Base-by-base conservation (phyloP, 2,329 filamentous ascomycete species). In the Penicillium concentricum region DNA sequence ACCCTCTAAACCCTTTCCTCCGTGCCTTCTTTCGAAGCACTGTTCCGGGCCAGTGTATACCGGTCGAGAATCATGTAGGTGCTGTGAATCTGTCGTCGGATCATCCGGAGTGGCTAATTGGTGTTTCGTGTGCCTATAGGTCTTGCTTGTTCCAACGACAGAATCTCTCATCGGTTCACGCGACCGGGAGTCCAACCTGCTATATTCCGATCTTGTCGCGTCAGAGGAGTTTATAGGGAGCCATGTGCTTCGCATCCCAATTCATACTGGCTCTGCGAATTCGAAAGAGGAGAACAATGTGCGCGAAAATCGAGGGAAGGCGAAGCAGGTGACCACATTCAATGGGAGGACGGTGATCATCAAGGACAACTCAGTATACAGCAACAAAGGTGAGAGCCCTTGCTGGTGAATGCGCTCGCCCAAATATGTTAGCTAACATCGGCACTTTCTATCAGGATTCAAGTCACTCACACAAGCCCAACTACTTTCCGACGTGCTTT, bases 21-120 rank as follows among this genome's bases (percentile, higher is more conserved):
- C 88, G 90, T 82, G 92, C 93, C 83, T 97, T 99, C 87, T 97
- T 97, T 84, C 92, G 91, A 82, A 97, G 92, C 85, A 87, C 91
- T 76, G 84, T 97, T 73, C 89, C 90, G 67, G 82, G 89, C 70
- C 93, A 97, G 87, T 97, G 94, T 82, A 86, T 88, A 62, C 92
- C 94, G 54, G 84, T 92, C 63, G 89, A 94, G 76, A 91, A 96
- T 75, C 91, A 97, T 81, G 85, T 87, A 80, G 67, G 69, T 63
- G 51, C 48, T 39, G 38, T 51, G 44, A 53, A 57, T 59, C 34
- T 52, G 20, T 24, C 35, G 38, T 47, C 53, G 57, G 60, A 60
- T 58, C 44, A 26, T 47, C 51, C 60, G 59, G 54, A 55, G 47
- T 56, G 30, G 45, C 59, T 60, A 39, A 57, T 53, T 47, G 54